Evolutionary conservation across 2,329 filamentous ascomycete genomes (phyloP).

Genomic region (Fusarium protoensiforme): DNA sequence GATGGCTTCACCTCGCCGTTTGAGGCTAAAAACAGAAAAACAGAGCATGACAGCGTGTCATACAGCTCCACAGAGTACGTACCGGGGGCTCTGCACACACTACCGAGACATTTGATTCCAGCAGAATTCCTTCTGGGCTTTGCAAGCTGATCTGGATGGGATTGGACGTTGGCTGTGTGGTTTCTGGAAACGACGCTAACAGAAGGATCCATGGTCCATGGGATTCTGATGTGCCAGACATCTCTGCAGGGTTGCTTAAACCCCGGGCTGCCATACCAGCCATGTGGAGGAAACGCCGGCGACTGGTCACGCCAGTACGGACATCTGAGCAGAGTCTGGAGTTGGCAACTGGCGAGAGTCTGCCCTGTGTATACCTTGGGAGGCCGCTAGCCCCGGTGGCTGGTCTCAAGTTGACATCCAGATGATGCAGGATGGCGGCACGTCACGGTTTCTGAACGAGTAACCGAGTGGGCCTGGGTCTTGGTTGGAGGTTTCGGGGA

Average conservation of each 20-base stretch:
- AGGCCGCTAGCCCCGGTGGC: slow-evolving; percentile 26
- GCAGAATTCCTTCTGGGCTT: neutral
- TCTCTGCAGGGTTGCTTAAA: slow-evolving; percentile 10
- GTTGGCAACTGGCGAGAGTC: slow-evolving; percentile 9
- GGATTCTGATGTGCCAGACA: neutral
- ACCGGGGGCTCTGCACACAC: slow-evolving; percentile 8
- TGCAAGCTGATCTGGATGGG: neutral
- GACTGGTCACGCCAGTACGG: slow-evolving; percentile 19
- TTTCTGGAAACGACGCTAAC: slow-evolving; percentile 15
- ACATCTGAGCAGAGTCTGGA: slow-evolving; percentile 4
- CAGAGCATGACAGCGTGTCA: slow-evolving; percentile 25
- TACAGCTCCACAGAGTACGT: slow-evolving; percentile 2
- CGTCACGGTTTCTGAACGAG: slow-evolving; percentile 23
- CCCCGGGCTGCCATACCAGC: slow-evolving; percentile 30
- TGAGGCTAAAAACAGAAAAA: slow-evolving; percentile 9
- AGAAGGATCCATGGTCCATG: neutral
- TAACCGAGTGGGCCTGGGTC: slow-evolving; percentile 20
- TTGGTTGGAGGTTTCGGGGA: slow-evolving; percentile 27
- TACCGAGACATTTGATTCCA: slow-evolving; percentile 10
- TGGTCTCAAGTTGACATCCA: slow-evolving; percentile 38
- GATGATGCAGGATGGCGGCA: slow-evolving; percentile 26
- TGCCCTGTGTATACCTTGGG: slow-evolving; percentile 12
- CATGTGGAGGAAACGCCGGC: slow-evolving; percentile 21
- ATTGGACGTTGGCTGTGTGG: neutral
- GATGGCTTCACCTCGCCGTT: slow-evolving; percentile 7